phyloP scores from a whole-genome alignment of 2,329 filamentous ascomycete species.

The Colletotrichum endophyticum region DNA sequence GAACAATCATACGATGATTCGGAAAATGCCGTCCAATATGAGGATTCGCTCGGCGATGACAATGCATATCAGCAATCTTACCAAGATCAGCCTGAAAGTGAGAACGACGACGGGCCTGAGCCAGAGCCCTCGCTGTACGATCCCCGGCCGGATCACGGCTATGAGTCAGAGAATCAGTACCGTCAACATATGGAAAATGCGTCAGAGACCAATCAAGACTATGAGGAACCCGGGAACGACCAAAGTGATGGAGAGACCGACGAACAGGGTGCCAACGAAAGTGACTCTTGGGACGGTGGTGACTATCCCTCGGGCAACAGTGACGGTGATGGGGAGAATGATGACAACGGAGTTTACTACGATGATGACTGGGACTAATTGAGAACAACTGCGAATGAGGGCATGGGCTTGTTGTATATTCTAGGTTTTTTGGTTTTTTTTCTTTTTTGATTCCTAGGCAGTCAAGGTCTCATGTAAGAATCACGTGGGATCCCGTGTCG shows the following conservation, averaged over 20 bases:
- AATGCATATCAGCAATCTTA: not conserved
- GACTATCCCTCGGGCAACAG: not conserved
- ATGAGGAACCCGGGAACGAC: fast-evolving
- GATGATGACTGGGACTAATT: not conserved
- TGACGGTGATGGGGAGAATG: not conserved
- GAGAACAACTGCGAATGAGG: not conserved
- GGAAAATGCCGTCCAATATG: fast-evolving
- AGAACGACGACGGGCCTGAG: not conserved
- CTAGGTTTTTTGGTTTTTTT: too few species aligned
- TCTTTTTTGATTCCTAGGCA: too few species aligned
- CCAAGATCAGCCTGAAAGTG: not conserved
- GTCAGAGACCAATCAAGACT: not conserved
- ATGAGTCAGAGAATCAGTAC: not conserved
- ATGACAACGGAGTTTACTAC: not conserved
- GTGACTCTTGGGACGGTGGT: not conserved
- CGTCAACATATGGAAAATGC: not conserved
- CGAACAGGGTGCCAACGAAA: too few species aligned
- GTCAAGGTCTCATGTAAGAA: too few species aligned
- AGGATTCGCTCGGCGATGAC: not conserved
- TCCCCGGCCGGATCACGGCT: not conserved
- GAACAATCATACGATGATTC: not conserved
- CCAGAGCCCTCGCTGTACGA: not conserved
- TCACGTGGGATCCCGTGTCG: too few species aligned
- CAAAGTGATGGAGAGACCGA: not conserved
- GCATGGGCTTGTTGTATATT: not conserved